Base-by-base conservation (phyloP, 2,329 filamentous ascomycete genomes). In the Ophiosphaerella narmari region DNA sequence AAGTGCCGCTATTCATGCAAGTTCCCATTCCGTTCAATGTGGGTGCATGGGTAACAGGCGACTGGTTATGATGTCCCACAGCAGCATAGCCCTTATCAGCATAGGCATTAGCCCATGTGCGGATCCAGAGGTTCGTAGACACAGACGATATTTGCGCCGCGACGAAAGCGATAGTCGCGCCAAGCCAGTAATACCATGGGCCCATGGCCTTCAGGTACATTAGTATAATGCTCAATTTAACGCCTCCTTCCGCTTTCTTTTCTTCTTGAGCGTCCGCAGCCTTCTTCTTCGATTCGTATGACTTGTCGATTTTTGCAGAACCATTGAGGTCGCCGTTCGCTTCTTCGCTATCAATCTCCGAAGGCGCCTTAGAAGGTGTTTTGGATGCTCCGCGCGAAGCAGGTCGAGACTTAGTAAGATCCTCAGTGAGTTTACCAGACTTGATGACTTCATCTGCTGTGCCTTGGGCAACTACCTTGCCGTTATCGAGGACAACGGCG, bases 61-160 rank as follows among this genome's bases (percentile, higher is more conserved):
- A 70, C 47, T 71, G 64, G 39, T 72, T 70, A 18, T 71, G 62
- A 14, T 57, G 53, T 6, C 66, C 59, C 44, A 70, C 63, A 5
- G 62, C 64, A 12, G 61, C 55, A 45, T 68, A 49, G 72, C 73
- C 42, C 80, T 80, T 52, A 66, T 75, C 48, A 81, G 82, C 67
- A 69, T 97, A 97, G 52, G 94, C 88, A 70, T 97, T 96, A 13
- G 93, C 89, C 94, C 94, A 99, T 70, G 93, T 81, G 62, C 90
- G 85, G 64, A 99, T 96, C 94, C 94, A 99, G 43, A 97, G 76
- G 65, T 94, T 97, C 32, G 91, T 95, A 0, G 88, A 90, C 2
- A 97, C 88, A 21, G 89, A 89, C 4, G 89, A 88, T 31, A 96
- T 72, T 70, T 99, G 94, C 69, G 97, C 92, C 38, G 88, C 77